Conservation (phyloP, 2,329 filamentous ascomycete species). For the Cytospora leucostoma region DNA sequence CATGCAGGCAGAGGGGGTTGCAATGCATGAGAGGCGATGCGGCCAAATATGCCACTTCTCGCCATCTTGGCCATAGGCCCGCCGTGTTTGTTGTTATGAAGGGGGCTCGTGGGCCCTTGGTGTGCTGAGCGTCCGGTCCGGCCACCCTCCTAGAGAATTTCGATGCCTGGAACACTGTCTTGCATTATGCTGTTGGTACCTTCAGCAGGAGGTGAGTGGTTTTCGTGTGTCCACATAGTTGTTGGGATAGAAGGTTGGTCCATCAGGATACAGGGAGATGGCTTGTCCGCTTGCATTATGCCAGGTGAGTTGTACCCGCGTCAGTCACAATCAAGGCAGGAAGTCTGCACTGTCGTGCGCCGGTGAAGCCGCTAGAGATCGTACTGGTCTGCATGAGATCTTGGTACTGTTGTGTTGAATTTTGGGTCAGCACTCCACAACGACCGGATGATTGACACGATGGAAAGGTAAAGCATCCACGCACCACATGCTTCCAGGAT, state of each 20-base stretch:
- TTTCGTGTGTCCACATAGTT: slow-evolving; percentile 10
- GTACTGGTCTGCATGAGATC: background rate
- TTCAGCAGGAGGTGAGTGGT: slow-evolving; percentile 1
- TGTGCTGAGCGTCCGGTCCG: background rate
- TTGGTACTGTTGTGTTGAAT: background rate
- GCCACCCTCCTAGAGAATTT: background rate
- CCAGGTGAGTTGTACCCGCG: slow-evolving; percentile 6
- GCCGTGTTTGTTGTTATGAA: background rate
- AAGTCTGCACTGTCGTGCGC: background rate
- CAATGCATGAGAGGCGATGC: background rate
- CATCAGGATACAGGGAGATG: background rate
- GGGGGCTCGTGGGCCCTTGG: background rate
- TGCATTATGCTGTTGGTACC: slow-evolving; percentile 15
- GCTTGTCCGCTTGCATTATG: slow-evolving; percentile 5
- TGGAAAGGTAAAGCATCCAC: background rate
- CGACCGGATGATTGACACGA: background rate
- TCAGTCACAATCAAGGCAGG: slow-evolving; percentile 4
- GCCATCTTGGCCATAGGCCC: background rate
- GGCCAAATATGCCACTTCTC: background rate
- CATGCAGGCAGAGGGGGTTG: background rate
- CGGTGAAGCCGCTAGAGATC: background rate
- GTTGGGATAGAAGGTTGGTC: background rate
- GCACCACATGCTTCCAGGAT: slow-evolving; percentile 1
- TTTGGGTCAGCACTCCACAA: slow-evolving; percentile 1
- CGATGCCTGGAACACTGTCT: background rate